phyloP scores from a whole-genome alignment of 2,329 filamentous ascomycete species.

The Fusarium redolens region DNA sequence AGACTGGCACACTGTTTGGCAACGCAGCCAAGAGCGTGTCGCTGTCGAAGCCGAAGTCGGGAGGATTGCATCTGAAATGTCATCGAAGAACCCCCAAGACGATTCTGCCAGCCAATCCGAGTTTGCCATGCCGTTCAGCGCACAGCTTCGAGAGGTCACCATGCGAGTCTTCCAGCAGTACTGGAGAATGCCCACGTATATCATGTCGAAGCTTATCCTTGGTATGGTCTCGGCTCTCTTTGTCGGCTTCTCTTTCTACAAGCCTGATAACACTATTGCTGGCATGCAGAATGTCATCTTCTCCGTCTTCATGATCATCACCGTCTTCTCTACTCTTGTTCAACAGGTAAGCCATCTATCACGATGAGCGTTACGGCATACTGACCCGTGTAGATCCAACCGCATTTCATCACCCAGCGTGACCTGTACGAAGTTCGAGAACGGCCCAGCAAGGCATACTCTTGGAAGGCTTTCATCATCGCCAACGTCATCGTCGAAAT shows the following conservation, averaged over 20 bases:
- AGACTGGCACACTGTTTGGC: slow-evolving; percentile 79
- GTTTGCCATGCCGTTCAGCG: slow-evolving; percentile 79
- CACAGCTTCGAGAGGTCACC: slow-evolving; percentile 74
- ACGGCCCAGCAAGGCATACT: slow-evolving; percentile 78
- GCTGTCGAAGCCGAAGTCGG: slow-evolving; percentile 71
- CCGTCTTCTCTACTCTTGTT: slow-evolving; percentile 77
- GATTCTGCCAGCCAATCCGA: slow-evolving; percentile 61
- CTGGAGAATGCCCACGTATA: slow-evolving; percentile 83
- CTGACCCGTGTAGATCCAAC: slow-evolving; percentile 67
- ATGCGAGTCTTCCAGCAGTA: slow-evolving; percentile 82
- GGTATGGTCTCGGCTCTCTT: slow-evolving; percentile 72
- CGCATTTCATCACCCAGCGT: slow-evolving; percentile 79
- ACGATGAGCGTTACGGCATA: slow-evolving; percentile 48
- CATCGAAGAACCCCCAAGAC: slow-evolving; percentile 25
- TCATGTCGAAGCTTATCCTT: slow-evolving; percentile 77
- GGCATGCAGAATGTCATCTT: slow-evolving; percentile 83
- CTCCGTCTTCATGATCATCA: slow-evolving; percentile 79
- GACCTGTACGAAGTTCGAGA: slow-evolving; percentile 82
- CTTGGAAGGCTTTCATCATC: slow-evolving; percentile 78
- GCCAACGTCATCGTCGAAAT: slow-evolving; percentile 79
- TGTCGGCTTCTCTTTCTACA: slow-evolving; percentile 79
- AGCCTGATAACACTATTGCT: slow-evolving; percentile 64
- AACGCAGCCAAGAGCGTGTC: slow-evolving; percentile 61
- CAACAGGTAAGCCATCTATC: slow-evolving; percentile 60
- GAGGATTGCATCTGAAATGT: slow-evolving; percentile 65